Conservation (phyloP, 2,329 filamentous ascomycete genomes). For the Colletotrichum musae region DNA sequence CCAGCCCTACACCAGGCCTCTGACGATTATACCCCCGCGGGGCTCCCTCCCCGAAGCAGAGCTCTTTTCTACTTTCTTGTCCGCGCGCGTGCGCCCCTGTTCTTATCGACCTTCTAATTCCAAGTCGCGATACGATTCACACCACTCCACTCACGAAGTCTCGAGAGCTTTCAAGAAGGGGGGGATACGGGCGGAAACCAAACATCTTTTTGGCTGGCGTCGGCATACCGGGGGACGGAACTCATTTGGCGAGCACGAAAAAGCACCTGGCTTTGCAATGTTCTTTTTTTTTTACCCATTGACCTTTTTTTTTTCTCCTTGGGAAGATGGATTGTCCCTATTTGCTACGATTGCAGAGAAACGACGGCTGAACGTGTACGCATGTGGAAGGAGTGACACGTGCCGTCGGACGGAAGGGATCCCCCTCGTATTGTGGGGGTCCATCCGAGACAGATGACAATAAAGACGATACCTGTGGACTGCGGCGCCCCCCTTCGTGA, state of each 20-base stretch:
- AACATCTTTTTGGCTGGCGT: constrained; percentile 41
- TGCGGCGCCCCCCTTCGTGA: not conserved
- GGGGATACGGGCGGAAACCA: constrained; percentile 25
- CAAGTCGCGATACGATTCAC: constrained; percentile 41
- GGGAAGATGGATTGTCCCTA: constrained; percentile 33
- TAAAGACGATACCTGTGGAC: constrained; percentile 39
- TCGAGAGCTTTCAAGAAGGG: constrained; percentile 15
- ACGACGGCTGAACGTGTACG: constrained; percentile 1
- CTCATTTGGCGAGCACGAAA: constrained; percentile 40
- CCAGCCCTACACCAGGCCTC: constrained; percentile 19
- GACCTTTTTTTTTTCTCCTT: constrained; percentile 12
- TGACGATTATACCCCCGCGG: constrained; percentile 8
- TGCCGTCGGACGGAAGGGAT: constrained; percentile 14
- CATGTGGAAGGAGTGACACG: constrained; percentile 14
- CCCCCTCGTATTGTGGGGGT: constrained; percentile 8
- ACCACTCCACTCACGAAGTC: constrained; percentile 40
- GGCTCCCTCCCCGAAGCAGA: constrained; percentile 6
- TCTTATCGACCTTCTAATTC: constrained; percentile 42
- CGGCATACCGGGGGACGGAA: constrained; percentile 32
- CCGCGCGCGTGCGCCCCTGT: constrained; percentile 36
- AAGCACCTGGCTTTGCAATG: constrained; percentile 39
- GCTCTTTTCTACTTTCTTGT: constrained; percentile 26
- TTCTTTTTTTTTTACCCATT: constrained; percentile 11
- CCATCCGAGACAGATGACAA: constrained; percentile 34
- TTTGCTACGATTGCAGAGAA: constrained; percentile 35